phyloP scores from a whole-genome alignment of 805 yeast species.

The Metschnikowia bowlesiae region DNA sequence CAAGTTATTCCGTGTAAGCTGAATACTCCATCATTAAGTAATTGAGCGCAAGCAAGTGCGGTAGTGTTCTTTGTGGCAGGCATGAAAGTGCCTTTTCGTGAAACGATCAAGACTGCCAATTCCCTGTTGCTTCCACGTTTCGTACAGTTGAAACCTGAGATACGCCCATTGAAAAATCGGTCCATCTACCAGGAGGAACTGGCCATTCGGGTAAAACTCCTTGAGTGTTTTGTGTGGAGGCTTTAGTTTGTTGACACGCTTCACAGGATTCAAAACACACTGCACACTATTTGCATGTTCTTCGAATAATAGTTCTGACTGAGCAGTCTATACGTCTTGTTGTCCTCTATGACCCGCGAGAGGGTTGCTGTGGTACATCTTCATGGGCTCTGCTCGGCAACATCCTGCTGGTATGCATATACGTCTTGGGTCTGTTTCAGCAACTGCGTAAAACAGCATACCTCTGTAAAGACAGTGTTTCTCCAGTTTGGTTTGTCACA shows the following conservation, averaged over 20 bases:
- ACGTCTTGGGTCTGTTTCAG: not conserved
- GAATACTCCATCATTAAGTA: not conserved
- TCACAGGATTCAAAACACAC: too few relatives aligned
- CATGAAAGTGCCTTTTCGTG: not conserved
- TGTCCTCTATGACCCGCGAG: not conserved
- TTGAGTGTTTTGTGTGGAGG: not conserved
- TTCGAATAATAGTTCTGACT: not conserved
- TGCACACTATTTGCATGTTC: not conserved
- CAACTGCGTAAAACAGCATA: too few relatives aligned
- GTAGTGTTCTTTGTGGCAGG: not conserved
- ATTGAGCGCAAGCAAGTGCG: not conserved
- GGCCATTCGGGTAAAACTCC: not conserved
- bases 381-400: not conserved
- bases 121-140: not conserved
- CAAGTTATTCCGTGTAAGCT: not conserved
- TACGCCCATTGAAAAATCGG: not conserved
- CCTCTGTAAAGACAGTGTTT: too few relatives aligned
- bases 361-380: not conserved
- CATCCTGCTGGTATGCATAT: not conserved
- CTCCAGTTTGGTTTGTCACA: too few relatives aligned
- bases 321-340: not conserved
- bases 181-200: not conserved
- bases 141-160: not conserved
- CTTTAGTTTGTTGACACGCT: not conserved
- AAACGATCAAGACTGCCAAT: not conserved